phyloP scores from a whole-genome alignment of 805 yeast species.

The Phaffomyces antillensis region DNA sequence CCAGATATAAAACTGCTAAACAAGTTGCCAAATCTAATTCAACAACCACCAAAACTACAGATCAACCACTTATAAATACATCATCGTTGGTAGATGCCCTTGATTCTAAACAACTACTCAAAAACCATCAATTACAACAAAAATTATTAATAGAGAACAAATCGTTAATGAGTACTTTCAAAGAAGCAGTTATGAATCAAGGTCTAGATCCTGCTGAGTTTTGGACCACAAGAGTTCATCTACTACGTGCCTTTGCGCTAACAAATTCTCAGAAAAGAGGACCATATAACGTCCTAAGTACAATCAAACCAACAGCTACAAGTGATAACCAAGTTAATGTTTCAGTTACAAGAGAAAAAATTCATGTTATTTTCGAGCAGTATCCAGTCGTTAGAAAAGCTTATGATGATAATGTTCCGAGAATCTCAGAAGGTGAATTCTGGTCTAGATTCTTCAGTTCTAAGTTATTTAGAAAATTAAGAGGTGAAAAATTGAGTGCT shows the following conservation, averaged over 20 bases:
- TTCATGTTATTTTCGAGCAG: conserved; percentile 82
- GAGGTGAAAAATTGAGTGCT: conserved; percentile 78
- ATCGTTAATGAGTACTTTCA: conserved; percentile 63
- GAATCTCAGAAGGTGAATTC: conserved; percentile 81
- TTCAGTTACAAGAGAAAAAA: conserved; percentile 83
- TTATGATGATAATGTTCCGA: conserved; percentile 85
- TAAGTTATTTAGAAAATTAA: conserved; percentile 72
- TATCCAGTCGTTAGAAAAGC: conserved; percentile 90
- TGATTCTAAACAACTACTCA: conserved; percentile 51
- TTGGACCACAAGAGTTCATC: conserved; percentile 78
- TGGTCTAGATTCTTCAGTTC: conserved; percentile 96
- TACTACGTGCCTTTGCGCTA: conserved; percentile 79
- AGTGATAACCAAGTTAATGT: conserved; percentile 92
- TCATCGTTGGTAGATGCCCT: conserved; percentile 37
- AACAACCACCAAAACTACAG: conserved; percentile 14
- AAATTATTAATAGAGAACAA: conserved; percentile 64
- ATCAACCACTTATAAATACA: conserved; percentile 28
- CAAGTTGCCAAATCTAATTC: conserved; percentile 19
- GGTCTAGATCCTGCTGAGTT: conserved; percentile 76
- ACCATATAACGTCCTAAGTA: conserved; percentile 87
- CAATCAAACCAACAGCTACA: conserved; percentile 90
- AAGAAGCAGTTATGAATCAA: conserved; percentile 77
- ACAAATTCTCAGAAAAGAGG: conserved; percentile 82
- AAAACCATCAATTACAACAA: conserved; percentile 74
- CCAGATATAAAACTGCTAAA: conserved; percentile 44